These are phyloP conservation scores for Epichloe festucae DNA, from an alignment of 2,329 filamentous ascomycete genomes.

Conservation along the genomic window DNA sequence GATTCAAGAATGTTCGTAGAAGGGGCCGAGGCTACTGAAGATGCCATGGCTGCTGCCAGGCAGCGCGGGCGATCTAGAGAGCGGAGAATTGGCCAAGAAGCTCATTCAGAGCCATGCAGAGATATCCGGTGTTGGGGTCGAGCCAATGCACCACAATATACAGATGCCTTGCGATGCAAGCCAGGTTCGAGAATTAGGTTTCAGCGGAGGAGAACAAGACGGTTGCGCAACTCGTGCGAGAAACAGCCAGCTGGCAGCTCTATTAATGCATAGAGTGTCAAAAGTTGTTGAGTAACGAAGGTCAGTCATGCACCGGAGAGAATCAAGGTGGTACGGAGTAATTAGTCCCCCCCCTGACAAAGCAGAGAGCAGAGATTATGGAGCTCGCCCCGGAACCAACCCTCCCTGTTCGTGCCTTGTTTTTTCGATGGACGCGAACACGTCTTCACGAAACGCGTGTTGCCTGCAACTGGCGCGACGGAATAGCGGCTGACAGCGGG, in stretches of 20 bases:
- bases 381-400: neutral
- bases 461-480: neutral
- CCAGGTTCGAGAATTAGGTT: neutral
- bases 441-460: constrained; percentile 7
- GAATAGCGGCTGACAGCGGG: neutral
- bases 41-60: constrained; percentile 28
- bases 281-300: neutral
- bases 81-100: constrained; percentile 10
- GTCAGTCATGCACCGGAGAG: neutral
- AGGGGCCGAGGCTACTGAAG: constrained; percentile 24
- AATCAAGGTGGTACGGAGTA: neutral
- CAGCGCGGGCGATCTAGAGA: constrained; percentile 28
- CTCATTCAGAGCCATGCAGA: constrained; percentile 4
- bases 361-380: neutral
- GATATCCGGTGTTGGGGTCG: neutral
- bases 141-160: neutral
- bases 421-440: constrained; percentile 5
- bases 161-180: neutral
- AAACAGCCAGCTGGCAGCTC: neutral
- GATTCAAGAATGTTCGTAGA: constrained; percentile 31
- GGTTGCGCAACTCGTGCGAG: neutral
- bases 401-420: neutral
- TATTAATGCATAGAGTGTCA: too few relatives aligned
- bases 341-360: neutral
- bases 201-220: neutral